Evolutionary conservation across 306 rosid genomes (phyloP).

Genomic region (Lathyrus oleraceus): DNA sequence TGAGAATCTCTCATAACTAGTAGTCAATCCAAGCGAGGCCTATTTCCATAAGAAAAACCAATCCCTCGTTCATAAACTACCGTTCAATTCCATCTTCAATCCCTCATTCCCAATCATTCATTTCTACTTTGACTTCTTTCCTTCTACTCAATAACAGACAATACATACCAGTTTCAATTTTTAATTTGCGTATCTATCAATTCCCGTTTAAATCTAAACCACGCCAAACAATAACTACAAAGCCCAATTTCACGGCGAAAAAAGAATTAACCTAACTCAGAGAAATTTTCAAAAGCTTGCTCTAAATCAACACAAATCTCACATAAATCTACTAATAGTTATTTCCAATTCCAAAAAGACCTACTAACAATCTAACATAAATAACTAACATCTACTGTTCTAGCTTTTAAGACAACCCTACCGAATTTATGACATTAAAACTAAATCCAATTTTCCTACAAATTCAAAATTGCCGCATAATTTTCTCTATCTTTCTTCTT

Average conservation of each 20-base stretch:
- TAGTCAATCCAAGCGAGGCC: not conserved
- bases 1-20: not conserved
- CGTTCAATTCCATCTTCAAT: conserved; percentile 3
- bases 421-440: conserved; percentile 26
- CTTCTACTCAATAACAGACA: conserved; percentile 18
- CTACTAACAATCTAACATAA: not conserved
- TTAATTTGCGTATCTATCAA: not conserved
- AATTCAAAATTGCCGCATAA: not conserved
- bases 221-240: conserved; percentile 18
- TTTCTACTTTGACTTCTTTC: not conserved
- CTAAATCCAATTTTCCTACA: conserved; percentile 23
- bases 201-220: conserved; percentile 5
- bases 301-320: conserved; percentile 13
- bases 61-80: conserved; percentile 30
- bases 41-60: conserved; percentile 11
- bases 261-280: conserved; percentile 28
- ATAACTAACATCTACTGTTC: not conserved
- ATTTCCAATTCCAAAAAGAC: conserved; percentile 23
- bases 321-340: conserved; percentile 19
- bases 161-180: conserved; percentile 18
- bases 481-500: not conserved
- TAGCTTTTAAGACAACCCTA: conserved; percentile 8
- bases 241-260: not conserved
- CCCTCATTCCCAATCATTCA: conserved; percentile 26
- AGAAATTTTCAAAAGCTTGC: conserved; percentile 18